Conservation (phyloP, 108 stramenopile genomes). For the Mediolabrus comicus region DNA sequence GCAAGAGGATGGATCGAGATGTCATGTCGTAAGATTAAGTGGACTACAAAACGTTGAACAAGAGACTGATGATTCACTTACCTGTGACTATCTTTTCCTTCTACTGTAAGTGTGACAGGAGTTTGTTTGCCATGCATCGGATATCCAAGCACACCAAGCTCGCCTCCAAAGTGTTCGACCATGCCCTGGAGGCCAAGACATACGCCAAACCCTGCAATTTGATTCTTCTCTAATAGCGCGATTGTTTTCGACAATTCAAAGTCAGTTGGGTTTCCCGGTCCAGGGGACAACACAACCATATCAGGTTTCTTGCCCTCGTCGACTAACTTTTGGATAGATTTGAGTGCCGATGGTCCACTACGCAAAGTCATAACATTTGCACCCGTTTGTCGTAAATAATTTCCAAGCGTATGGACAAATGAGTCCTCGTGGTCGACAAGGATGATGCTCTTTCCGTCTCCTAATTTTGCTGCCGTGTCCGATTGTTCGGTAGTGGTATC, state of each 20-base stretch:
- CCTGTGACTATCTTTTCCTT: conserved; percentile 58
- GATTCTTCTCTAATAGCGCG: conserved; percentile 67
- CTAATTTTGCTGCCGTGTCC: conserved; percentile 48
- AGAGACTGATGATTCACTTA: conserved; percentile 29
- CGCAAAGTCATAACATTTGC: conserved; percentile 91
- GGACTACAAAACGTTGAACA: neutral
- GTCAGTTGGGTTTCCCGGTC: conserved; percentile 95
- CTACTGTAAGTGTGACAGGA: conserved; percentile 64
- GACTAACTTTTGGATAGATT: conserved; percentile 69
- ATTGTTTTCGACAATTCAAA: conserved; percentile 89
- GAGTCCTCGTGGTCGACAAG: conserved; percentile 98
- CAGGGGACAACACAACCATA: conserved; percentile 95
- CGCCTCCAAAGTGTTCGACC: conserved; percentile 97
- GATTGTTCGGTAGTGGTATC: conserved; percentile 32
- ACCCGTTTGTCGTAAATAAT: conserved; percentile 97
- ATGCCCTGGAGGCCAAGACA: conserved; percentile 98
- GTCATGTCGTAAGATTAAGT: neutral
- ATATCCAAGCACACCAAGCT: conserved; percentile 87
- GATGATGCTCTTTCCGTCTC: conserved; percentile 83
- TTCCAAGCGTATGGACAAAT: conserved; percentile 97
- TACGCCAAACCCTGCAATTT: conserved; percentile 95
- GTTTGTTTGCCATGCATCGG: conserved; percentile 98
- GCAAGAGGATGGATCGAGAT: neutral
- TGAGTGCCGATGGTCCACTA: conserved; percentile 82
- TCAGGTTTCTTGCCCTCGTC: conserved; percentile 81